phyloP scores from a whole-genome alignment of 768 basidiomycete species.

The Suillus ampliporus region DNA sequence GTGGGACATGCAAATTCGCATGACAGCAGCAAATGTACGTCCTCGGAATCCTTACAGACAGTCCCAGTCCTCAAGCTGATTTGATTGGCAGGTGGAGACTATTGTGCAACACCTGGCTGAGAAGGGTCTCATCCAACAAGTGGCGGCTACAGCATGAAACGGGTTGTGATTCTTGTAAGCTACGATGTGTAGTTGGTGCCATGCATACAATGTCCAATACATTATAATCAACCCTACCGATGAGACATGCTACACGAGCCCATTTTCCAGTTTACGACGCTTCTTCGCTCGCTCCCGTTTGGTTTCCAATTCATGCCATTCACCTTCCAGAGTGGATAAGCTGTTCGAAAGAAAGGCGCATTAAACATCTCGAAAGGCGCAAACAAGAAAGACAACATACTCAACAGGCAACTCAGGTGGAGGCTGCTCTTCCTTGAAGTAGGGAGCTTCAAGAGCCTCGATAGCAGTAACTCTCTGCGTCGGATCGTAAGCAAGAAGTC shows the following conservation, averaged over 20 bases:
- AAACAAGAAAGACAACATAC: constrained; percentile 50
- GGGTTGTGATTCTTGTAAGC: constrained; percentile 13
- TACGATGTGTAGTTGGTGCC: constrained; percentile 18
- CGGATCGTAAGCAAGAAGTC: constrained; percentile 83
- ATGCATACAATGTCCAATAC: constrained; percentile 31
- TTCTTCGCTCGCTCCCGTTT: constrained; percentile 90
- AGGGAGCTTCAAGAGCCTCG: constrained; percentile 81
- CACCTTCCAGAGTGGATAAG: constrained; percentile 82
- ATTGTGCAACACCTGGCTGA: constrained; percentile 84
- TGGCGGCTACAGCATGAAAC: constrained; percentile 29
- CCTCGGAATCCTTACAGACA: not conserved
- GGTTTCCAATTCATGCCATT: constrained; percentile 98
- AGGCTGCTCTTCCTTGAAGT: constrained; percentile 86
- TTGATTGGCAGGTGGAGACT: constrained; percentile 67
- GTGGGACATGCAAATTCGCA: constrained; percentile 94
- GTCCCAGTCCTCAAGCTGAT: constrained; percentile 11
- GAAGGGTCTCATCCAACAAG: constrained; percentile 62
- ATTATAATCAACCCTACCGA: constrained; percentile 27
- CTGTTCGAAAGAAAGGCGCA: constrained; percentile 44
- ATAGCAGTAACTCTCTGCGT: constrained; percentile 72
- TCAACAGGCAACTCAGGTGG: constrained; percentile 73
- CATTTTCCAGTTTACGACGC: constrained; percentile 67
- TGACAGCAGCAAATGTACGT: constrained; percentile 84
- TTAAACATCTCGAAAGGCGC: not conserved
- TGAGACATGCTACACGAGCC: constrained; percentile 20